phyloP scores from a whole-genome alignment of 352 stramenopile genomes.

The Phytophthora constricta region DNA sequence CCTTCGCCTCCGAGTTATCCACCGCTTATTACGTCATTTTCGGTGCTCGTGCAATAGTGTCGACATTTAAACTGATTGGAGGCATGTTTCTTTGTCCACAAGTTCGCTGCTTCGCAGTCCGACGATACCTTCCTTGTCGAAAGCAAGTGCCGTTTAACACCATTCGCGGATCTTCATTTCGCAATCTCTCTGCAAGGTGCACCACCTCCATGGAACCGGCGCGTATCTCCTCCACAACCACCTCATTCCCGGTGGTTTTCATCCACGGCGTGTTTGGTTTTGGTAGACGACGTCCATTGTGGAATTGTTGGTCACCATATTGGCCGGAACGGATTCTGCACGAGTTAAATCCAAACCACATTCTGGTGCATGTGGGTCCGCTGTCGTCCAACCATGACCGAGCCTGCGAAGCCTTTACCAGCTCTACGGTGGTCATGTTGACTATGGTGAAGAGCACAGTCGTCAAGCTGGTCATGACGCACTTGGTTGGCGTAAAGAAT shows the following conservation, averaged over 20 bases:
- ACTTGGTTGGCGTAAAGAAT: conserved; percentile 43
- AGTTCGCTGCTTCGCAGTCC: not conserved
- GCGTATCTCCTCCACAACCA: conserved; percentile 25
- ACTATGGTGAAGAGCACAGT: conserved; percentile 62
- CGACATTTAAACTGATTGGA: not conserved
- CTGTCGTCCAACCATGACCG: conserved; percentile 67
- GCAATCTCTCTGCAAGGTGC: not conserved
- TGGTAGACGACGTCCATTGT: conserved; percentile 49
- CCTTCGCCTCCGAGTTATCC: too few species aligned
- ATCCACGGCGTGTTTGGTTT: conserved; percentile 75
- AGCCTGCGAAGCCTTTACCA: conserved; percentile 68
- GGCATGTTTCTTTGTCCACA: not conserved
- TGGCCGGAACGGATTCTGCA: conserved; percentile 54
- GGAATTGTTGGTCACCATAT: conserved; percentile 55
- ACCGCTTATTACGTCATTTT: too few species aligned
- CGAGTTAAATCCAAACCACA: conserved; percentile 52
- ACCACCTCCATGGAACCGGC: not conserved
- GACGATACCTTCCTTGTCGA: not conserved
- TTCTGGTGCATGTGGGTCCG: conserved; percentile 56
- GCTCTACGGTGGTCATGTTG: conserved; percentile 59
- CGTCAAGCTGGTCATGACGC: conserved; percentile 31
- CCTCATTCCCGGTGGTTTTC: conserved; percentile 61
- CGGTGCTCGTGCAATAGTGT: too few species aligned
- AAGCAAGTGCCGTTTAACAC: not conserved
- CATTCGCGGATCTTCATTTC: conserved; percentile 5